phyloP scores from a whole-genome alignment of 768 basidiomycete species.

The Kwoniella bestiolae region DNA sequence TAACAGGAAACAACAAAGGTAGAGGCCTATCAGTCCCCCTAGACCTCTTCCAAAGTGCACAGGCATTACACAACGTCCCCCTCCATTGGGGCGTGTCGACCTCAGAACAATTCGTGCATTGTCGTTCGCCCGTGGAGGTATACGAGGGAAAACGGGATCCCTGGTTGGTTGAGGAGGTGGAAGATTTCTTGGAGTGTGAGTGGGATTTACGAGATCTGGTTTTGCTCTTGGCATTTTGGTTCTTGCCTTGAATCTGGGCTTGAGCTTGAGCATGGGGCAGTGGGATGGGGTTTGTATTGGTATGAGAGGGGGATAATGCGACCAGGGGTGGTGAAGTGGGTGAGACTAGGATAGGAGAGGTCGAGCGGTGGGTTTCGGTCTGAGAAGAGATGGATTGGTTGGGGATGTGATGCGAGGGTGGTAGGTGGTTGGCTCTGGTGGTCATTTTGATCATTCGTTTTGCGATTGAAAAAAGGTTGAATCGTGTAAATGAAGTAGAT shows the following conservation, averaged over 20 bases:
- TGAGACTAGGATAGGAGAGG: background rate
- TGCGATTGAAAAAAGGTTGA: no score
- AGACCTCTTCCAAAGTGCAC: constrained; percentile 44
- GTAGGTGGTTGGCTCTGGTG: background rate
- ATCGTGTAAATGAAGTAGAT: no score
- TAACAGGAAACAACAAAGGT: constrained; percentile 33
- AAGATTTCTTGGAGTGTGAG: background rate
- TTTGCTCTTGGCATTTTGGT: background rate
- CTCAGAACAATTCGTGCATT: constrained; percentile 43
- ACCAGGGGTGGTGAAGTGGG: constrained; percentile 6
- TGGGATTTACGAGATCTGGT: background rate
- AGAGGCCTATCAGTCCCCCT: constrained; percentile 42
- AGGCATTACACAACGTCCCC: constrained; percentile 42
- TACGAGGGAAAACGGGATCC: constrained; percentile 21
- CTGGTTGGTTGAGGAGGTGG: background rate
- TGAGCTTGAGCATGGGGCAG: background rate
- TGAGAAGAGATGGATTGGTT: background rate
- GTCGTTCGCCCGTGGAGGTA: constrained; percentile 24
- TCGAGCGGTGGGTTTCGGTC: background rate
- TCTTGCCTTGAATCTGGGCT: background rate
- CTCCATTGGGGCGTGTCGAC: constrained; percentile 45
- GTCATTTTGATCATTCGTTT: constrained; percentile 3
- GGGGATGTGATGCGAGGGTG: background rate
- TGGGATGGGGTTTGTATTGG: background rate
- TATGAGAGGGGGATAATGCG: constrained; percentile 1